phyloP scores from a whole-genome alignment of 331 rosid species.

The Ulmus americana region DNA sequence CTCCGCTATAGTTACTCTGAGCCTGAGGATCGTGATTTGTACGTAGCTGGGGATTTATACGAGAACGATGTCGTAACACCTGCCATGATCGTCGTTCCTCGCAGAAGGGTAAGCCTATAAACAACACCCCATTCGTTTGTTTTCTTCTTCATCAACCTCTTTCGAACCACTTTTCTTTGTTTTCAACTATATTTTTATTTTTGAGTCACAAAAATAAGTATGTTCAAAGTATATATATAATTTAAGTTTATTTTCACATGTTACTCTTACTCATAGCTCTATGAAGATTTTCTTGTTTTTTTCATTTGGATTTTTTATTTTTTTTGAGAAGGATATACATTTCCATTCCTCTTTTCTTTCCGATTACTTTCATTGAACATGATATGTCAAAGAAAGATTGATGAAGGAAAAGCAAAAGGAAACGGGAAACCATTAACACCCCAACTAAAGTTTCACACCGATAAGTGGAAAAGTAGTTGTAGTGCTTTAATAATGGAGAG shows the following conservation, averaged over 20 bases:
- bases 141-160: neutral
- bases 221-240: too few species aligned
- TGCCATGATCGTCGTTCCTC: constrained; percentile 86
- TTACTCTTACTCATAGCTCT: too few species aligned
- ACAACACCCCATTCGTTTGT: neutral
- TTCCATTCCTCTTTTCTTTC: neutral
- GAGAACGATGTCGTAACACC: constrained; percentile 70
- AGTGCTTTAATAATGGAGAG: constrained; percentile 2
- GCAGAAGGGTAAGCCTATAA: constrained; percentile 42
- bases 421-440: neutral
- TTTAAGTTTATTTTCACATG: too few species aligned
- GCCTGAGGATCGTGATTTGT: constrained; percentile 54
- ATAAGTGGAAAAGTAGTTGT: neutral
- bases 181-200: too few species aligned
- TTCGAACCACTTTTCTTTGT: neutral
- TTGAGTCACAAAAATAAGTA: too few species aligned
- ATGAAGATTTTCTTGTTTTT: too few species aligned
- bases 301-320: too few species aligned
- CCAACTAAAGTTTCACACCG: neutral
- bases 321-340: too few species aligned
- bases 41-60: constrained; percentile 64
- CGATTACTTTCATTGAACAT: neutral
- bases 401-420: neutral
- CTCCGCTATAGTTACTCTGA: constrained; percentile 47
- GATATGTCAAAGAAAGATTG: neutral